Conservation (phyloP, 1,284 basidiomycete species). For the Puccinia coronata region DNA sequence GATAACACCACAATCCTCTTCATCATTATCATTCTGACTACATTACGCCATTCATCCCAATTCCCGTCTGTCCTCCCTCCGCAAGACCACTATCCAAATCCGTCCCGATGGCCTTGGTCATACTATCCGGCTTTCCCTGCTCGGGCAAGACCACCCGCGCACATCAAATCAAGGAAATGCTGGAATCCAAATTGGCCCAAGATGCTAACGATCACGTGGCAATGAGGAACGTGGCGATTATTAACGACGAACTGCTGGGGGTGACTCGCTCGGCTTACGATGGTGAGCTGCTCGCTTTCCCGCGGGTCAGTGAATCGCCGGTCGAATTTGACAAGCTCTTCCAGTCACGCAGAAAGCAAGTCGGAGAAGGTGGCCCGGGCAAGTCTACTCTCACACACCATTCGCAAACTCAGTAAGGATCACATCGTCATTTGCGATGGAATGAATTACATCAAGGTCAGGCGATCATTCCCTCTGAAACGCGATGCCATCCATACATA, state of each 20-base stretch:
- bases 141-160: conserved; percentile 44
- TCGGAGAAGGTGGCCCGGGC: conserved; percentile 33
- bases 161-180: conserved; percentile 41
- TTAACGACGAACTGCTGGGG: conserved; percentile 35
- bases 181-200: conserved; percentile 3
- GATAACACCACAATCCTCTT: background rate
- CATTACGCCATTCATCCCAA: too few relatives aligned
- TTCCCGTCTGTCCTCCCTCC: too few relatives aligned
- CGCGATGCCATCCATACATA: background rate
- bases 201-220: background rate
- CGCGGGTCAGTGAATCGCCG: background rate
- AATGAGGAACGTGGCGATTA: conserved; percentile 7
- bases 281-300: conserved; percentile 26
- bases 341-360: conserved; percentile 38
- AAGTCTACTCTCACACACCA: conserved; percentile 33
- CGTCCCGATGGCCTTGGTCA: conserved; percentile 33
- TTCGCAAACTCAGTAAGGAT: conserved; percentile 34
- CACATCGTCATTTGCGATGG: conserved; percentile 42
- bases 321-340: conserved; percentile 19
- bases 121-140: conserved; percentile 41
- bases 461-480: background rate
- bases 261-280: conserved; percentile 32
- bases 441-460: conserved; percentile 49
- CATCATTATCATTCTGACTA: too few relatives aligned
- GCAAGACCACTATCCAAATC: background rate